Evolutionary conservation across 495 filamentous ascomycete species (phyloP).

Genomic region (Letharia columbiana): DNA sequence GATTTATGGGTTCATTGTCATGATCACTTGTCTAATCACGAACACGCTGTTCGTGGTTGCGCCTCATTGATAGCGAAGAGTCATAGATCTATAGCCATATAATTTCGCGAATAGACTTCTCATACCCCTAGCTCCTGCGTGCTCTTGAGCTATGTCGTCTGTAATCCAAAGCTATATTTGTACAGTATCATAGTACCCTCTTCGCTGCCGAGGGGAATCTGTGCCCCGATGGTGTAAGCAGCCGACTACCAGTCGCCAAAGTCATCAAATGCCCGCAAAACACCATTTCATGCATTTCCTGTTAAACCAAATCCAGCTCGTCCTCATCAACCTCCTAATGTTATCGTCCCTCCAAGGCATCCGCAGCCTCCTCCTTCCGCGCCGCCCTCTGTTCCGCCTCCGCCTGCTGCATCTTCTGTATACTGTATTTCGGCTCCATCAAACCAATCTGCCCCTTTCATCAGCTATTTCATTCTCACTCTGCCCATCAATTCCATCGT

Average conservation of each 20-base stretch:
- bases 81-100: not conserved
- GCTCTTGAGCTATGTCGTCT: no score
- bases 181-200: not conserved
- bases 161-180: not conserved
- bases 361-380: constrained; percentile 3
- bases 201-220: not conserved
- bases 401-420: constrained; percentile 19
- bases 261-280: not conserved
- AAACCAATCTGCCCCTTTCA: constrained; percentile 19
- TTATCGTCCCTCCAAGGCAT: constrained; percentile 3
- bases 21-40: constrained; percentile 78
- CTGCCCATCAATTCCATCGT: constrained; percentile 5
- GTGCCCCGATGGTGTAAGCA: not conserved
- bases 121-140: not conserved
- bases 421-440: constrained; percentile 23
- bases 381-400: constrained; percentile 13
- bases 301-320: not conserved
- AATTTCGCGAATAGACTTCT: not conserved
- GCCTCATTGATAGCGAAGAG: constrained; percentile 21
- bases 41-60: constrained; percentile 65
- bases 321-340: not conserved
- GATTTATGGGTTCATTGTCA: constrained; percentile 77
- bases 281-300: not conserved
- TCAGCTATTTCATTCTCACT: not conserved
- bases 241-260: not conserved